Conservation (phyloP, 495 filamentous ascomycete species). For the Lasiosphaeria miniovina region DNA sequence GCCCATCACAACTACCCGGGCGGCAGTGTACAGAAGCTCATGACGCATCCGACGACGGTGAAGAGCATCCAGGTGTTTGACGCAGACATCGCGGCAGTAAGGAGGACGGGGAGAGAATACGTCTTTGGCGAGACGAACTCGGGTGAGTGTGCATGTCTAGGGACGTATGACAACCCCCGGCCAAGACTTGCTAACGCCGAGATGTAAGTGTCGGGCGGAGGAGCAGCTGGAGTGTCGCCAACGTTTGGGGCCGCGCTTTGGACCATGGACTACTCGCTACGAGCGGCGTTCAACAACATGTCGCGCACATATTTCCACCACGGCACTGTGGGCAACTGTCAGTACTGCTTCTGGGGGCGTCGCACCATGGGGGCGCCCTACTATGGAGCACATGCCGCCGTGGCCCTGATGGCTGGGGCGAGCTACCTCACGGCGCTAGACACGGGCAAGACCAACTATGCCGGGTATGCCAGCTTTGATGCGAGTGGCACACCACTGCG, state of each 20-base stretch:
- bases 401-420: constrained; percentile 50
- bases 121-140: constrained; percentile 61
- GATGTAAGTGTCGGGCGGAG: constrained; percentile 43
- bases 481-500: constrained; percentile 36
- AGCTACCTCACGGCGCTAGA: constrained; percentile 51
- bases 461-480: constrained; percentile 52
- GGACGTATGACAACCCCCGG: no score
- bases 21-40: constrained; percentile 46
- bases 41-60: constrained; percentile 46
- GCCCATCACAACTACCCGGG: constrained; percentile 62
- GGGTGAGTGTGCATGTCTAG: constrained; percentile 30
- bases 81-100: constrained; percentile 48
- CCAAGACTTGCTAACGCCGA: constrained; percentile 3
- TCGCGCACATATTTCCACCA: constrained; percentile 60
- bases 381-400: constrained; percentile 56
- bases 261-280: constrained; percentile 59
- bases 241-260: constrained; percentile 58
- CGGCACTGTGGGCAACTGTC: constrained; percentile 59
- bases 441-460: constrained; percentile 45
- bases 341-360: constrained; percentile 60
- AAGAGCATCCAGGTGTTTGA: constrained; percentile 46
- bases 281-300: constrained; percentile 43
- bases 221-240: constrained; percentile 51
- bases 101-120: constrained; percentile 47
- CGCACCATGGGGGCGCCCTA: constrained; percentile 56